These are phyloP conservation scores for Byssochlamys sp. DNA, from an alignment of 2,329 filamentous ascomycete genomes.

Conservation along the genomic window DNA sequence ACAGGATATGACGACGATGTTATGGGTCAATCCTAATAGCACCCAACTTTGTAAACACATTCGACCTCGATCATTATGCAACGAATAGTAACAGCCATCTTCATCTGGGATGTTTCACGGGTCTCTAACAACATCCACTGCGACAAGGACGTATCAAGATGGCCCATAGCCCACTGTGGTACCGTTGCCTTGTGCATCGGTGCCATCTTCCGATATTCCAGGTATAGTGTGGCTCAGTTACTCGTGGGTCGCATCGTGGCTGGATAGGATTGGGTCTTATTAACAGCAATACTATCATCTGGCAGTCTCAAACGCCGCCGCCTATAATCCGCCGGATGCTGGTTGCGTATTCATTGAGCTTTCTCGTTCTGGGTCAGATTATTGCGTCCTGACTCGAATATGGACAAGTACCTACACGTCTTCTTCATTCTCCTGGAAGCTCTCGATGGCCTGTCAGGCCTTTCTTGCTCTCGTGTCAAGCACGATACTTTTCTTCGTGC, in stretches of 20 bases:
- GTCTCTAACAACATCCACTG: no score
- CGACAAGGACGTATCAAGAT: conserved; percentile 38
- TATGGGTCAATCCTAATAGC: no score
- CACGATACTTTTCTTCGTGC: conserved; percentile 10
- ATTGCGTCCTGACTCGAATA: conserved; percentile 14
- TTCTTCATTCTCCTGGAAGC: conserved; percentile 18
- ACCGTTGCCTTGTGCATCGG: conserved; percentile 50
- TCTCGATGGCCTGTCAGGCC: conserved; percentile 10
- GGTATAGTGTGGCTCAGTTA: conserved; percentile 43
- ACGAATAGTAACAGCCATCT: conserved; percentile 37
- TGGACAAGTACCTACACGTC: conserved; percentile 16
- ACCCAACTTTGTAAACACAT: no score
- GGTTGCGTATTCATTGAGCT: conserved; percentile 10
- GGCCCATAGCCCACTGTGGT: conserved; percentile 45
- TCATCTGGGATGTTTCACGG: conserved; percentile 26
- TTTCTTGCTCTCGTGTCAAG: conserved; percentile 11
- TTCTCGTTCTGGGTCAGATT: conserved; percentile 14
- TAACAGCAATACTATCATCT: conserved; percentile 17
- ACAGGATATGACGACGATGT: conserved; percentile 15
- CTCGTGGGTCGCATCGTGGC: conserved; percentile 48
- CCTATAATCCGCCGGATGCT: conserved; percentile 10
- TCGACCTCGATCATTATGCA: conserved; percentile 7
- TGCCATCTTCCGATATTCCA: conserved; percentile 48
- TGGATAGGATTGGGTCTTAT: conserved; percentile 32
- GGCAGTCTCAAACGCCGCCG: conserved; percentile 16